Percentiles rank a stretch among this genome's conserved stretches.
Conservation (phyloP, 306 rosid species). For the Lotus japonicus region DNA sequence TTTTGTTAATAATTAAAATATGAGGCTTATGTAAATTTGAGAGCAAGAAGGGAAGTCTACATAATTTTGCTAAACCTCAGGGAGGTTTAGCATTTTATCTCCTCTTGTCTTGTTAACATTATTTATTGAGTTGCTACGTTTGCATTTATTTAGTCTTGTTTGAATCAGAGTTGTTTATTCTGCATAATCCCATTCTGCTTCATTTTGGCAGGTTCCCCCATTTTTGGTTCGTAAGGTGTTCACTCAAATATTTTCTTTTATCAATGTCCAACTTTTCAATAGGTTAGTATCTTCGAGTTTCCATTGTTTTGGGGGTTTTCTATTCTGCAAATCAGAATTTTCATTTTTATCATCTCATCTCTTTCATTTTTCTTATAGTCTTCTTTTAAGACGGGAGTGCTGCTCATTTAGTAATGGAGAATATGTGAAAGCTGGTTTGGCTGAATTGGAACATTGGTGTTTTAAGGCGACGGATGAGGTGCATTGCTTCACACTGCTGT, state of each 20-base stretch:
- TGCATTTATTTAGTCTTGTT: not conserved
- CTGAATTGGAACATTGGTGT: conserved; percentile 97
- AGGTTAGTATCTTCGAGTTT: conserved; percentile 47
- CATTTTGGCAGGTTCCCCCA: conserved; percentile 44
- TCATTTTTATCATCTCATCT: not conserved
- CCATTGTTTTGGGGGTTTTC: not conserved
- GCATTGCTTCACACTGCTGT: conserved; percentile 2
- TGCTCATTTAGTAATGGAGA: conserved; percentile 99
- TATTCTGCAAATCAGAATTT: not conserved
- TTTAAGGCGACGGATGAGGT: conserved; percentile 89
- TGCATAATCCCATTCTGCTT: conserved; percentile 1
- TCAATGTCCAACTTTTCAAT: conserved; percentile 93
- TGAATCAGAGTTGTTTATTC: not conserved
- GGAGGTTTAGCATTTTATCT: not conserved
- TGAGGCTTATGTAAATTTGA: not conserved
- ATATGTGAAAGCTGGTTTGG: conserved; percentile 91
- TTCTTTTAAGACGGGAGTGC: conserved; percentile 97
- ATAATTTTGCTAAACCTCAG: not conserved
- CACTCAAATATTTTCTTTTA: conserved; percentile 79
- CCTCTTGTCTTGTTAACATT: not conserved
- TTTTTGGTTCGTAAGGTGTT: conserved; percentile 85
- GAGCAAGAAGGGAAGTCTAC: conserved; percentile 1
- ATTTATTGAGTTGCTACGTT: not conserved
- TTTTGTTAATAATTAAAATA: conserved; percentile 13
- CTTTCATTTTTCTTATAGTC: conserved; percentile 44